Base-by-base conservation (phyloP, 108 stramenopile genomes). In the Cyclotella atomus region DNA sequence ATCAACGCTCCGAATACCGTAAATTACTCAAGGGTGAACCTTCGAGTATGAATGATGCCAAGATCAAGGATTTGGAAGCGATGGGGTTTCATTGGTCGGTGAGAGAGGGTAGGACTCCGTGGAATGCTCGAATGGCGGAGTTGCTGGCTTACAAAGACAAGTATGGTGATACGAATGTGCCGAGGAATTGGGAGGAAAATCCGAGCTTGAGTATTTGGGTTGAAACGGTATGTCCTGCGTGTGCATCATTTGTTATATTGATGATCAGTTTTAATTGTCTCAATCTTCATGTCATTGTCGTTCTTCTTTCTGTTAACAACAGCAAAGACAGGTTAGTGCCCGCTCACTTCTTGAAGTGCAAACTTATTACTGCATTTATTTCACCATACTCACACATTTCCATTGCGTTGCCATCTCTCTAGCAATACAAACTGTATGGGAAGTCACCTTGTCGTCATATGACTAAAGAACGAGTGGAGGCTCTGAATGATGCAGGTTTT, bases 71-170 rank as follows among this genome's bases (percentile, higher is more conserved):
- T 49, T 53, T 75, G 30, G 55, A 75, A 56, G 44, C 33, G 14
- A 34, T 75, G 65, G 73, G 73, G 46, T 75, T 75, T 47, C 41
- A 66, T 65, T 75, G 73, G 73, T 41, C 21, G 1, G 57, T 59
- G 7, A 4, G 70, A 47, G 71, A 62, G 4, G 50, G 50, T 62
- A 20, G 50, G 1, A 66, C 65, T 30, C 65, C 65, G 29, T 66
- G 73, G 65, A 38, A 17, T 45, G 9, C 73, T 16, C 49, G 65
- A 28, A 32, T 73, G 38, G 34, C 53, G 28, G 73, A 73, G 54
- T 49, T 46, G 28, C 53, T 21, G 49, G 71, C 49, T 9, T 62
- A 52, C 25, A 63, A 72, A 29, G 32, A 41, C 27, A 29, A 44
- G 43, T 45, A 24, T 38, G 61, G 71, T 15, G 33, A 75, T 49